Percentiles rank a stretch among this genome's conserved stretches.
phyloP scores from a whole-genome alignment of 768 basidiomycete species.

The Leucosporidium scottii region DNA sequence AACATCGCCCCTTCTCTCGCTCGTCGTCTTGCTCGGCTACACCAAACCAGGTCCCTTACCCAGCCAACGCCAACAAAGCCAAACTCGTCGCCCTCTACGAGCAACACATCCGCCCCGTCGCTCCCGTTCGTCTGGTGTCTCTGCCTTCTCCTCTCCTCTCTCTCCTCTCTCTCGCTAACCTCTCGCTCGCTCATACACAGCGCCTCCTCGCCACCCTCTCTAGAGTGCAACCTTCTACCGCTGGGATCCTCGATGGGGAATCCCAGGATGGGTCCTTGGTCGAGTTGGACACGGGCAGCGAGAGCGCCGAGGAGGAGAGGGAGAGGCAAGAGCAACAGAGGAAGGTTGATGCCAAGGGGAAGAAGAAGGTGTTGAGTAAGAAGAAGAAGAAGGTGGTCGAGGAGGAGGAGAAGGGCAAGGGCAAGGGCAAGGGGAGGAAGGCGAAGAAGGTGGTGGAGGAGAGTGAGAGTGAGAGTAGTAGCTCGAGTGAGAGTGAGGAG shows the following conservation, averaged over 20 bases:
- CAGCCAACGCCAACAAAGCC: conserved; percentile 18
- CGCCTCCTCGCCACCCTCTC: neutral
- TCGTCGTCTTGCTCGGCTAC: neutral
- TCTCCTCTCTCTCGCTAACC: neutral
- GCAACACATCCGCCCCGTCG: neutral
- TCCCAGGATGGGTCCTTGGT: neutral
- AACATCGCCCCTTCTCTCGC: neutral
- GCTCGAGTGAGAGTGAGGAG: too few species aligned
- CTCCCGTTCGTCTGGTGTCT: neutral
- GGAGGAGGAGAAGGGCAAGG: neutral
- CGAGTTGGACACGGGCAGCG: too few species aligned
- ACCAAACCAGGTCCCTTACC: conserved; percentile 20
- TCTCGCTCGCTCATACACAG: neutral
- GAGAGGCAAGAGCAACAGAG: neutral
- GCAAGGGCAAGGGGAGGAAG: too few species aligned
- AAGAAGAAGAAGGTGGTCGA: neutral
- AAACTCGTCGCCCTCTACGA: conserved; percentile 9
- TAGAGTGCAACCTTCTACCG: neutral
- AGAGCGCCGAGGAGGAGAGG: neutral
- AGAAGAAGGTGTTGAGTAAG: neutral
- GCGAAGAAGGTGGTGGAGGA: too few species aligned
- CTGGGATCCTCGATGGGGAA: neutral
- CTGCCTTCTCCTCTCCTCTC: neutral
- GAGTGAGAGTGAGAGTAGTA: too few species aligned
- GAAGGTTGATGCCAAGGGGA: neutral